phyloP scores from a whole-genome alignment of 768 basidiomycete species.

The Chalciporus pseudorubinellus region DNA sequence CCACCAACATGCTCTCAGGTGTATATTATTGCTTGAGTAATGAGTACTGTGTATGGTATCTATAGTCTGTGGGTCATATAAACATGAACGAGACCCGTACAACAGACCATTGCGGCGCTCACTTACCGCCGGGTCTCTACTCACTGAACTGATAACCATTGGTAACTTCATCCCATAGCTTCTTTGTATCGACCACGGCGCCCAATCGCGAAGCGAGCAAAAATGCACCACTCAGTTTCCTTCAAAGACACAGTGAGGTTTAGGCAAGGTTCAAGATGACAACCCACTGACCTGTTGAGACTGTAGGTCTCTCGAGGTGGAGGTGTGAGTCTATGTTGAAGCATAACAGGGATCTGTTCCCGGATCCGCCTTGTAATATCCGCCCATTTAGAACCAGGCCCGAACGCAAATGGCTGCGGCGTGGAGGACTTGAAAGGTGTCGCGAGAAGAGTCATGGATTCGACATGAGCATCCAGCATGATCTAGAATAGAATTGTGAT shows the following conservation, averaged over 20 bases:
- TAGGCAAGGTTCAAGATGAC: neutral
- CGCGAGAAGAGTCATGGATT: constrained; percentile 80
- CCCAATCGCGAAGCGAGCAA: constrained; percentile 72
- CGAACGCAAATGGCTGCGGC: constrained; percentile 78
- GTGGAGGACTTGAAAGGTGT: constrained; percentile 74
- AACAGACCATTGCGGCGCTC: too few species aligned
- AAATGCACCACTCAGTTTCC: constrained; percentile 83
- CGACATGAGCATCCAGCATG: constrained; percentile 86
- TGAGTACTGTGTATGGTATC: neutral
- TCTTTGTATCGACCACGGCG: constrained; percentile 69
- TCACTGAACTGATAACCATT: constrained; percentile 17
- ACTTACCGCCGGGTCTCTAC: constrained; percentile 6
- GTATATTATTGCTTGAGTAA: too few species aligned
- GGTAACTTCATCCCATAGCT: constrained; percentile 72
- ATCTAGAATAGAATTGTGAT: constrained; percentile 31
- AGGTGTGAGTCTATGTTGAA: constrained; percentile 82
- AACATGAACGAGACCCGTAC: neutral
- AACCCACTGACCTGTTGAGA: constrained; percentile 68
- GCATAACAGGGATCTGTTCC: constrained; percentile 84
- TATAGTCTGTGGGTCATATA: neutral
- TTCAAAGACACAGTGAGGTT: constrained; percentile 3
- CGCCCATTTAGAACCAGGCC: constrained; percentile 59
- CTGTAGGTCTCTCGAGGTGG: constrained; percentile 95
- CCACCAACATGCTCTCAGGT: too few species aligned
- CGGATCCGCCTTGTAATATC: constrained; percentile 77